Evolutionary conservation across 371 early-diverging fungal genomes (phyloP).

Genomic region (Dichotomocladium elegans): DNA sequence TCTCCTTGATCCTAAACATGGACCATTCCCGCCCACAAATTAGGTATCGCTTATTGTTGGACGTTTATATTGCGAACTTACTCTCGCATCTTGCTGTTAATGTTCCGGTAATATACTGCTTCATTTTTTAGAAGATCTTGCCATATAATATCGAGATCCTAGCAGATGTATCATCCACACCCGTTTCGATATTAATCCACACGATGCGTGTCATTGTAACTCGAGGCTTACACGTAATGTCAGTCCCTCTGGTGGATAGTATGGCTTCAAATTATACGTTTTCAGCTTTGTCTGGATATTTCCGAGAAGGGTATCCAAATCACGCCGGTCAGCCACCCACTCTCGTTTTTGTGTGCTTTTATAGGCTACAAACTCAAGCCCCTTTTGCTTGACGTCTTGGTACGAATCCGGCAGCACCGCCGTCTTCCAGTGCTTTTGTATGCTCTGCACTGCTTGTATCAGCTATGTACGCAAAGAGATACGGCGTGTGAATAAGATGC

Average conservation of each 20-base stretch:
- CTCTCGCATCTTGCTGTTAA: constrained; percentile 81
- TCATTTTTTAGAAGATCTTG: constrained; percentile 65
- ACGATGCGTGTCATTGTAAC: too few relatives aligned
- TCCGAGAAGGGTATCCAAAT: constrained; percentile 82
- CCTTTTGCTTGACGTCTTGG: constrained; percentile 70
- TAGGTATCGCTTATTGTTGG: too few relatives aligned
- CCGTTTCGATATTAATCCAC: background rate
- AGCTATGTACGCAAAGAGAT: background rate
- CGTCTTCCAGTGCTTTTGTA: constrained; percentile 66
- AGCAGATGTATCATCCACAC: too few relatives aligned
- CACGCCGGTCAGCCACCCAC: constrained; percentile 90
- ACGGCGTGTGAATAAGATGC: background rate
- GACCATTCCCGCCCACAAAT: background rate
- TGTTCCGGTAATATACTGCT: constrained; percentile 68
- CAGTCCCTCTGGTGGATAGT: constrained; percentile 77
- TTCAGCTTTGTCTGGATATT: constrained; percentile 94
- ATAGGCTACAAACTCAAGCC: constrained; percentile 73
- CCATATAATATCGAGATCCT: constrained; percentile 83
- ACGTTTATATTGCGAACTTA: constrained; percentile 37
- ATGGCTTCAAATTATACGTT: constrained; percentile 87
- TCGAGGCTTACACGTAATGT: constrained; percentile 38
- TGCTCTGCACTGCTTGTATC: constrained; percentile 55
- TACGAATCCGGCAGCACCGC: constrained; percentile 65
- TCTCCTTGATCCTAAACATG: constrained; percentile 67
- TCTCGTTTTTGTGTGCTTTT: constrained; percentile 78